These are phyloP conservation scores for Solanum boliviense DNA, from an alignment of 257 asterid genomes.

Conservation along the genomic window DNA sequence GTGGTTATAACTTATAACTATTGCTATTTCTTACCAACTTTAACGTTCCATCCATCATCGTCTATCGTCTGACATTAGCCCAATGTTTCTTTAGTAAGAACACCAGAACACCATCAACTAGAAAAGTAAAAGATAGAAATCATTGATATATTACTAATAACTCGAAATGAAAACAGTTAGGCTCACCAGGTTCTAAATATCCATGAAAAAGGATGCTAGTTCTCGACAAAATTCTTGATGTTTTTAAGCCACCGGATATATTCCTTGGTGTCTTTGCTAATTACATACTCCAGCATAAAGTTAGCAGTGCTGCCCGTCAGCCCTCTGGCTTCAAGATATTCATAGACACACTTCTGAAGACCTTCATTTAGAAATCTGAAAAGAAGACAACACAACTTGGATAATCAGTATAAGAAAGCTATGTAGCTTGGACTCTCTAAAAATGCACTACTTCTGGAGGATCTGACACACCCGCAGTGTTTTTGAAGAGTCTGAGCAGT, in stretches of 20 bases:
- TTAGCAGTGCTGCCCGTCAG: constrained; percentile 6
- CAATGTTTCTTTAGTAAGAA: not conserved
- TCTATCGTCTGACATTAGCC: not conserved
- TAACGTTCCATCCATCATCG: not conserved
- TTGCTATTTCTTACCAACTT: not conserved
- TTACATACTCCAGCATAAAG: constrained; percentile 13
- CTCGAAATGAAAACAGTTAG: not conserved
- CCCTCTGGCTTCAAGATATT: constrained; percentile 17
- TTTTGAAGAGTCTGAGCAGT: not conserved
- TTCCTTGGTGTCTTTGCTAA: constrained; percentile 13
- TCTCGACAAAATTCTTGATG: not conserved
- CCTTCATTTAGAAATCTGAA: not conserved
- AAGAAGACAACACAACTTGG: not conserved
- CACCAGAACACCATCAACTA: not conserved
- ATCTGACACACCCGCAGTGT: not conserved
- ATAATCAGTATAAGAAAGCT: not conserved
- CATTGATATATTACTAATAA: not conserved
- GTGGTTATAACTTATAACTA: too few species aligned
- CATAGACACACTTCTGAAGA: not conserved
- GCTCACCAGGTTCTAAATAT: not conserved
- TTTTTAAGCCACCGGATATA: constrained; percentile 9
- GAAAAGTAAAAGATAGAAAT: not conserved
- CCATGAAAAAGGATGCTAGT: not conserved
- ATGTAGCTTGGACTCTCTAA: not conserved
- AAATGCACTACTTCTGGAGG: not conserved